Conservation (phyloP, 2,329 filamentous ascomycete species). For the Ophiostoma sp. region DNA sequence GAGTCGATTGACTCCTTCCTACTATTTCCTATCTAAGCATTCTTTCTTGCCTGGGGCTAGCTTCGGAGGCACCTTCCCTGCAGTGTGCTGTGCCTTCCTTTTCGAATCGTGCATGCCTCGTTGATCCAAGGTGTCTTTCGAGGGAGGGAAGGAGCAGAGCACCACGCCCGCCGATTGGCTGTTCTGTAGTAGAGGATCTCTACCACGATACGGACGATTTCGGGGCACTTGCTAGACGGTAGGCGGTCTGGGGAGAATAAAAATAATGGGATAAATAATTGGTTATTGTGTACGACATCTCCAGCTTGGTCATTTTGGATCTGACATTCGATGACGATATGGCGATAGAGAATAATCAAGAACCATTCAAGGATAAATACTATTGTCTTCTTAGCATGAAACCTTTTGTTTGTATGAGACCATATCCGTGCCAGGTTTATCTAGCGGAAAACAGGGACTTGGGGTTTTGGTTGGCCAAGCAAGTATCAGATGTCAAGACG, state of each 20-base stretch:
- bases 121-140: neutral
- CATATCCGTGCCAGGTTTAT: too few species aligned
- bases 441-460: too few species aligned
- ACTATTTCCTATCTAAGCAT: constrained; percentile 22
- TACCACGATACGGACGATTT: neutral
- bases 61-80: neutral
- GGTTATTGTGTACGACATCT: neutral
- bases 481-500: too few species aligned
- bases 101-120: constrained; percentile 2
- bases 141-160: neutral
- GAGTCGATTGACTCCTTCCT: neutral
- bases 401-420: too few species aligned
- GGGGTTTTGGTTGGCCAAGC: too few species aligned
- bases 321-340: neutral
- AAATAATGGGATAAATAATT: neutral
- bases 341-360: neutral
- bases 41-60: constrained; percentile 19
- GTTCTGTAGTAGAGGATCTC: neutral
- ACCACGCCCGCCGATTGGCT: neutral
- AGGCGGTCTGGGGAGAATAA: constrained; percentile 4
- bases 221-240: neutral
- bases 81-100: neutral
- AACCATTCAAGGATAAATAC: too few species aligned
- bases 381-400: too few species aligned
- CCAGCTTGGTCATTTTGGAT: neutral